phyloP scores from a whole-genome alignment of 1,284 basidiomycete species.

The Stygiomarasmius scandens region DNA sequence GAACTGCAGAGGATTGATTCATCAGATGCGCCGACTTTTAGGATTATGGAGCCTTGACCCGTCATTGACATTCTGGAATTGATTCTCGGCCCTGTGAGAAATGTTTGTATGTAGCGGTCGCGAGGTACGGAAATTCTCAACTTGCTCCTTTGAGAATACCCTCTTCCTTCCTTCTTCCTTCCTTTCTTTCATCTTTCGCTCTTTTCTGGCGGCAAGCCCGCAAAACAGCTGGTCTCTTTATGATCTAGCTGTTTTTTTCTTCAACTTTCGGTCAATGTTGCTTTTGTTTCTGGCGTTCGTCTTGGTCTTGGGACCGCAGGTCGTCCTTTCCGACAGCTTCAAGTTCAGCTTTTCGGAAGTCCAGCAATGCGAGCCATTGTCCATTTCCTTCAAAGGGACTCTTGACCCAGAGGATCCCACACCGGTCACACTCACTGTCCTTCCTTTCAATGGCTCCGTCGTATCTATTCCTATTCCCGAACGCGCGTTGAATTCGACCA shows the following conservation, averaged over 20 bases:
- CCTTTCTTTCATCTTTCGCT: slow-evolving; percentile 20
- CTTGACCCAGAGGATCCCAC: slow-evolving; percentile 29
- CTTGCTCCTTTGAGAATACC: background rate
- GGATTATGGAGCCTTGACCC: too few relatives aligned
- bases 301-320: slow-evolving; percentile 48
- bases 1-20: too few relatives aligned
- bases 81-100: background rate
- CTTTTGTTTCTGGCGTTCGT: slow-evolving; percentile 40
- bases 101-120: background rate
- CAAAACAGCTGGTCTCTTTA: slow-evolving; percentile 24
- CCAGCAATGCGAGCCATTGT: slow-evolving; percentile 57
- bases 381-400: slow-evolving; percentile 46
- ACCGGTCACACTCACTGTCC: slow-evolving; percentile 51
- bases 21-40: too few relatives aligned
- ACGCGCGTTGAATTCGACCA: slow-evolving; percentile 37
- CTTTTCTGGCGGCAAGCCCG: slow-evolving; percentile 30
- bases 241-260: slow-evolving; percentile 29
- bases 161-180: slow-evolving; percentile 13
- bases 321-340: slow-evolving; percentile 45
- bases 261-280: slow-evolving; percentile 32
- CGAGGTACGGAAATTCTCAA: background rate
- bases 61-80: background rate
- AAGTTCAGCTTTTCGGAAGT: slow-evolving; percentile 53
- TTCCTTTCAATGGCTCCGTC: slow-evolving; percentile 55
- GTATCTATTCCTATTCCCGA: slow-evolving; percentile 51